Evolutionary conservation across 78 protist genomes (phyloP), one percentile per base, ranked within the genome.

Genomic region (Pelomyxa schiedti): DNA sequence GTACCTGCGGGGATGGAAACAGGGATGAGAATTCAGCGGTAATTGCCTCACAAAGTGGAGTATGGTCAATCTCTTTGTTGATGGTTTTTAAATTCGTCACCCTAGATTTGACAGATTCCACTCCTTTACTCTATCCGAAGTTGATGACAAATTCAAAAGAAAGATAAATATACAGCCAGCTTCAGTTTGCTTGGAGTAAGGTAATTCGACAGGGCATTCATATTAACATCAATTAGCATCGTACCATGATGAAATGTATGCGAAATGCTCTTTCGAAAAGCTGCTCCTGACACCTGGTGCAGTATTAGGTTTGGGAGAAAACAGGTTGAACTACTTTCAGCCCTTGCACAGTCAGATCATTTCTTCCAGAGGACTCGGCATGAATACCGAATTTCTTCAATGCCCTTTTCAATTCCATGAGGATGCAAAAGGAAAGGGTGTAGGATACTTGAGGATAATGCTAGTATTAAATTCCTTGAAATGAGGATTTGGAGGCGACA

Each of bases 191-290:
- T 83, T 16, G 81, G 82, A 43, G 75, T 83, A 8, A 83, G 74
- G 42, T 83, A 83, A 28, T 68, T 43, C 39, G 65, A 74, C 16
- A 83, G 76, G 39, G 77, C 69, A 38, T 72, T 75, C 42, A 78
- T 37, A 72, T 83, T 70, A 24, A 74, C 78, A 69, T 83, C 66
- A 16, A 83, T 39, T 52, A 83, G 68, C n/a, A 83, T 42, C 8
- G 88, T 83, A 26, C 88, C 88, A 38, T 83, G 88, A 38, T 83
- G 88, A 42, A 83, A 74, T 37, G 82, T 73, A 36, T 79, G 36
- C 37, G 0, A 0, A 22, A 82, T 83, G 8, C 84, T 76, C 43
- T 83, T 77, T 28, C 77, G 75, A n/a, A 70, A 83, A 0, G 88
- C 88, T 0, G 78, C 47, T 4, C 88, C 88, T 32, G 79, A 69